Evolutionary conservation across 2,329 filamentous ascomycete species (phyloP), one percentile per base, ranked within the genome.

Genomic region (Trichoderma guizhouense): DNA sequence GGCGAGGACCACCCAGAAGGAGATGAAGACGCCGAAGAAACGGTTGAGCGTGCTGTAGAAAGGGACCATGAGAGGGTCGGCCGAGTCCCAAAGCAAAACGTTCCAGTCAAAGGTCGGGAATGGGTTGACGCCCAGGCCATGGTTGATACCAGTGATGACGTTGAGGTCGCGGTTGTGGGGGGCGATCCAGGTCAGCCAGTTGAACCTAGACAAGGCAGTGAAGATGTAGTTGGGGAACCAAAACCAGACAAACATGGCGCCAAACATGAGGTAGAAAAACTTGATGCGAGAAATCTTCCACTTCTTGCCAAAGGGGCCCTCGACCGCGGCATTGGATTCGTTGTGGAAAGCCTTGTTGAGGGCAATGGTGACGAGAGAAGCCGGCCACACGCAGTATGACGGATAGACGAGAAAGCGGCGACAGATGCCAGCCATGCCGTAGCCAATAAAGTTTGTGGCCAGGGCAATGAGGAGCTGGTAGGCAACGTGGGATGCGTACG

Each of bases 1-100:
- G 30, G 81, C 87, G 3, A 87, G 78, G 15, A 89, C 82, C 15
- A 91, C 81, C 81, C 87, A 86, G 75, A 86, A 85, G 57, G 85
- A 87, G 39, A 87, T 74, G 14, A 89, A 83, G 64, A 87, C 84
- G 34, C 89, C 89, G 58, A 90, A 80, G 73, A 90, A 83, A 26
- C 86, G 88, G 78, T 92, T 92, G 69, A 89, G 83, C 57, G 90
- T 90, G 32, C 87, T 87, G 79, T 89, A 87, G 76, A 86, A 86
- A 4, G 86, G 86, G 8, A 85, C 81, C 82, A 85, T 84, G 68
- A 85, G 79, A 1, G 83, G 83, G 71, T 85, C 83, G 74, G 81
- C 77, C 51, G 81, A 82, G 65, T 82, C 81, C 81, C 81, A 82
- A 4, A 84, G 80, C 24, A 85, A 74, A 58, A 84, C 77, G 74